phyloP scores from a whole-genome alignment of 352 stramenopile species.

The Globisporangium paddicum region DNA sequence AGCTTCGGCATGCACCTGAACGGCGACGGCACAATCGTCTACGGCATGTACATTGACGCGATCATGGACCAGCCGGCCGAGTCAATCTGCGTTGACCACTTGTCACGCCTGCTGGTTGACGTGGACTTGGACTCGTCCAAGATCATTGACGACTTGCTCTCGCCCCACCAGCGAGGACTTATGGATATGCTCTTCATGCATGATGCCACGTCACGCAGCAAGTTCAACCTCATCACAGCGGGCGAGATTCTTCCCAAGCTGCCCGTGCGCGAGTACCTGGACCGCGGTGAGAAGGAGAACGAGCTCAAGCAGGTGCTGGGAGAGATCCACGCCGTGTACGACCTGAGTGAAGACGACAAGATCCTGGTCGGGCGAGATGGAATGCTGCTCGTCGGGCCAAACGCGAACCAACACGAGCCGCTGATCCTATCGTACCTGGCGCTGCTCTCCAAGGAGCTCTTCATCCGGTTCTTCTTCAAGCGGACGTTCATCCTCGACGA shows the following conservation, averaged over 20 bases:
- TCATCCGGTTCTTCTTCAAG: slow-evolving; percentile 93
- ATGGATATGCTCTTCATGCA: slow-evolving; percentile 96
- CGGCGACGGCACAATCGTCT: slow-evolving; percentile 76
- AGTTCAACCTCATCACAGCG: slow-evolving; percentile 97
- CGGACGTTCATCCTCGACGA: slow-evolving; percentile 96
- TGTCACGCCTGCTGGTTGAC: slow-evolving; percentile 95
- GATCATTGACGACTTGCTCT: slow-evolving; percentile 96
- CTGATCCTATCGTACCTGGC: slow-evolving; percentile 92
- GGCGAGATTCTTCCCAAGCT: slow-evolving; percentile 95
- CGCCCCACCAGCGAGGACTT: slow-evolving; percentile 90
- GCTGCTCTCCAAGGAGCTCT: slow-evolving; percentile 92
- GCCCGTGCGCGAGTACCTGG: slow-evolving; percentile 94
- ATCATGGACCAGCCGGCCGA: slow-evolving; percentile 97
- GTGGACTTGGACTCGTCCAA: slow-evolving; percentile 94
- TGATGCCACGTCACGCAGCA: slow-evolving; percentile 92
- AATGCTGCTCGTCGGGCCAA: slow-evolving; percentile 91
- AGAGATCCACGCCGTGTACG: slow-evolving; percentile 93
- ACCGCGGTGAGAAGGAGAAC: slow-evolving; percentile 96
- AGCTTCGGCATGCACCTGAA: slow-evolving; percentile 93
- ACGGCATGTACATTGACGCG: slow-evolving; percentile 92
- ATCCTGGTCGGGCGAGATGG: slow-evolving; percentile 93
- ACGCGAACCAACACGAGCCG: slow-evolving; percentile 90
- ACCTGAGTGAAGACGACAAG: slow-evolving; percentile 95
- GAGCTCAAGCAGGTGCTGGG: slow-evolving; percentile 95
- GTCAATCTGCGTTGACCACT: slow-evolving; percentile 95